Base-by-base conservation (phyloP, 1,284 basidiomycete genomes). In the Apiotrichum akiyoshidainum region DNA sequence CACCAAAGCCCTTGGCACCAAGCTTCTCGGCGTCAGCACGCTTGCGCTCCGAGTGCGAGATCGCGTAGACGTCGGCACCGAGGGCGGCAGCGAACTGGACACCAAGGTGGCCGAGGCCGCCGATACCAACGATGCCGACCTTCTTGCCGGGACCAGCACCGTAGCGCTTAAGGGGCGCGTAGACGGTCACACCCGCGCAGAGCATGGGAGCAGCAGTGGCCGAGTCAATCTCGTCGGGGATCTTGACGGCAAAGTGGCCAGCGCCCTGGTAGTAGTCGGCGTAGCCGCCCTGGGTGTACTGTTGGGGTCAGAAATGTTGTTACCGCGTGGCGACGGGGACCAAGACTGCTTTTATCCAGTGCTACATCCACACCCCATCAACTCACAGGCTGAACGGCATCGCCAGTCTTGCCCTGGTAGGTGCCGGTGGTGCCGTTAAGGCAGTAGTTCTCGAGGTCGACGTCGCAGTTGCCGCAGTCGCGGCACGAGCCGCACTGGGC, bases 131-230 rank as follows among this genome's bases (percentile, higher is more conserved):
- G 52, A 89, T 78, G 46, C 85, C 87, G 55, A 88, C 85, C 60
- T 82, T 83, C 79, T 85, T 86, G 21, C 86, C 86, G 2, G 85
- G 82, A 52, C 50, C 56, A 19, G 81, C 81, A 33, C 85, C 84
- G 72, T 86, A 83, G 50, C 83, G 78, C 55, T 82, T 79, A 16
- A 89, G 77, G 5, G 87, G 86, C 1, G 84, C 84, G 78, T 80
- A 87, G 41, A 86, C 82, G 2, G 87, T 88, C n/a, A 87, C 72
- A 45, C 87, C 87, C 10, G 80, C 86, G 66, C 86, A 88, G 45
- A 74, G 65, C 68, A 78, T 71, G 31, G 80, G 79, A 34, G 80
- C 80, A 5, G 82, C 85, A 57, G 83, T 72, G 58, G 83, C 81
- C 10, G 82, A 80, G 46, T 81, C 75, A 53, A 89, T 76, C 10